Percentiles rank a stretch among this genome's conserved stretches.
Evolutionary conservation across 345 rosid genomes (phyloP).

Genomic region (Lepidium africanum): DNA sequence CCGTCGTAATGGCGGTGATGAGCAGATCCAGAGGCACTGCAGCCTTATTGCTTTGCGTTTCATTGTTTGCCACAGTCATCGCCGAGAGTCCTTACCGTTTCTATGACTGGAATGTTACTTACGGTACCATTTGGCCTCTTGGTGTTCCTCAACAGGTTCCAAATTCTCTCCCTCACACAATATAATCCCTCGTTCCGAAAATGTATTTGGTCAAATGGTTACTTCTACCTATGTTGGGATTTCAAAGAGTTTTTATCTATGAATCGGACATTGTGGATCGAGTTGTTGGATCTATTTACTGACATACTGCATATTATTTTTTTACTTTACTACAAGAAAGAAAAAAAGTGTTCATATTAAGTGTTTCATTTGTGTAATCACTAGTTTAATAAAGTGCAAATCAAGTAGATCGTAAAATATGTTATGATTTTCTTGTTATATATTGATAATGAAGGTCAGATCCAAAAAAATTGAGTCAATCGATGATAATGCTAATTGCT

Average conservation of each 20-base stretch:
- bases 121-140: constrained; percentile 68
- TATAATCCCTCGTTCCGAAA: too few species aligned
- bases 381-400: not conserved
- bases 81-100: constrained; percentile 70
- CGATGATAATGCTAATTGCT: constrained; percentile 1
- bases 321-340: not conserved
- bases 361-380: not conserved
- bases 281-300: not conserved
- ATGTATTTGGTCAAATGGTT: too few species aligned
- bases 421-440: not conserved
- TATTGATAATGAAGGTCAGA: not conserved
- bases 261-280: too few species aligned
- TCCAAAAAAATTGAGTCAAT: not conserved
- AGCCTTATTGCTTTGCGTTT: constrained; percentile 12
- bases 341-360: not conserved
- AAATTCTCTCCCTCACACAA: not conserved
- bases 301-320: not conserved
- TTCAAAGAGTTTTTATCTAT: too few species aligned
- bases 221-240: too few species aligned
- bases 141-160: constrained; percentile 69
- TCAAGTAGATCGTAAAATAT: not conserved
- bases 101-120: constrained; percentile 76
- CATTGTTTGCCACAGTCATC: constrained; percentile 19
- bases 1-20: not conserved
- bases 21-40: constrained; percentile 11